Evolutionary conservation across 139 green algal species (phyloP).

Genomic region (Chlorella sp.): DNA sequence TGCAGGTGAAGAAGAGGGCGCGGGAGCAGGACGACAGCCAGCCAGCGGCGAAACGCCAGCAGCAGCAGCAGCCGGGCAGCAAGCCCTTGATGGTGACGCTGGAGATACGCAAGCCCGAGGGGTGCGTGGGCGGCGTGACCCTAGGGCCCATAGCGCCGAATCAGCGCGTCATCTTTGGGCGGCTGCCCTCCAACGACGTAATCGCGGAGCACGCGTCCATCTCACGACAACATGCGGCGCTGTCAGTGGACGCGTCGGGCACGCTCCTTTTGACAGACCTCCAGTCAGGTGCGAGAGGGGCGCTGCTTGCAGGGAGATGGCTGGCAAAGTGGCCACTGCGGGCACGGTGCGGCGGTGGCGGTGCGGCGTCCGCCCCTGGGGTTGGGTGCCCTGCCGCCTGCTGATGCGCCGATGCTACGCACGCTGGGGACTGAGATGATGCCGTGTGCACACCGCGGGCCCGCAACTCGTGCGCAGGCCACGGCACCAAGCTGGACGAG

Average conservation of each 20-base stretch:
- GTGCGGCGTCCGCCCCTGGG: not conserved
- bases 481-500: conserved; percentile 73
- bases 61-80: not conserved
- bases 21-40: not conserved
- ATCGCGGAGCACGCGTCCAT: conserved; percentile 66
- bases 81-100: not conserved
- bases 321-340: not conserved
- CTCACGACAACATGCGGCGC: conserved; percentile 53
- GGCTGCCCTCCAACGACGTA: conserved; percentile 45
- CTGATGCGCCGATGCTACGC: not conserved
- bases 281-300: conserved; percentile 29
- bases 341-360: not conserved
- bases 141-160: not conserved
- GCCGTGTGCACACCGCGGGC: too few relatives aligned
- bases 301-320: not conserved
- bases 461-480: conserved; percentile 24
- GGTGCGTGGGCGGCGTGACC: not conserved
- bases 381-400: not conserved
- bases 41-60: not conserved
- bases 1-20: too few relatives aligned
- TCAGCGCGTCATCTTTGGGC: conserved; percentile 4
- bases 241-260: conserved; percentile 21
- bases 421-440: too few relatives aligned
- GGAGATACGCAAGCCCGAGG: not conserved
- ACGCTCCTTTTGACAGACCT: conserved; percentile 59